Base-by-base conservation (phyloP, 164 flowering plant species). In the Vitis amurensis region DNA sequence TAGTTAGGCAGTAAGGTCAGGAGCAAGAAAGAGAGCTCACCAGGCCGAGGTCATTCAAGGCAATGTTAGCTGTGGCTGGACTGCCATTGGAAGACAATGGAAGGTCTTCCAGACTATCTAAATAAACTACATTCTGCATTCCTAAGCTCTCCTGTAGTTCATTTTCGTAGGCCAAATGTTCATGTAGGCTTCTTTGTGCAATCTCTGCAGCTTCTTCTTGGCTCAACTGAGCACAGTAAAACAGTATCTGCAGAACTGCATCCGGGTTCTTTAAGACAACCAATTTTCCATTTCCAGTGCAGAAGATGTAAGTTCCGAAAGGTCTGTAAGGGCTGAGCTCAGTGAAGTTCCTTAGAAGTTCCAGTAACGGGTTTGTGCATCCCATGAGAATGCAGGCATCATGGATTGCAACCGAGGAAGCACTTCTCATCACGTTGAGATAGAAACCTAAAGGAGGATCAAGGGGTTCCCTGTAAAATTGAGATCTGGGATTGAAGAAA, bases 291-390 rank as follows among this genome's bases (percentile, higher is more conserved):
- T 71, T 81, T 37, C 82, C 86, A 11, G 80, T 66, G 80, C 82
- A 85, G 82, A 93, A 93, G 63, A 89, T 69, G 68, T 75, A 89
- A 7, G 80, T 87, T 9, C 98, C 98, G 65, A 78, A 89, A 48
- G 97, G 93, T 72, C 89, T 74, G 74, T 88, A 91, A 55, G 97
- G 93, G 70, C 95, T 87, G 8, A 89, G 84, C 68, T 83, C 80
- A 29, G 87, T 59, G 58, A 91, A 85, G 55, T 74, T 81, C 0
- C 83, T 69, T 4, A 90, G 60, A 4, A 84, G 77, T 61, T 89
- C 90, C 64, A 84, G 50, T 61, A 88, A 57, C 68, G 72, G 47
- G 65, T 85, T 87, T 37, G 90, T 81, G 77, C 81, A 81, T 48
- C 86, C 92, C 87, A 80, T 91, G 59, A 82, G 73, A n/a, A 73